phyloP scores from a whole-genome alignment of 176 grass and related monocot species.

The Oryza brachyantha region DNA sequence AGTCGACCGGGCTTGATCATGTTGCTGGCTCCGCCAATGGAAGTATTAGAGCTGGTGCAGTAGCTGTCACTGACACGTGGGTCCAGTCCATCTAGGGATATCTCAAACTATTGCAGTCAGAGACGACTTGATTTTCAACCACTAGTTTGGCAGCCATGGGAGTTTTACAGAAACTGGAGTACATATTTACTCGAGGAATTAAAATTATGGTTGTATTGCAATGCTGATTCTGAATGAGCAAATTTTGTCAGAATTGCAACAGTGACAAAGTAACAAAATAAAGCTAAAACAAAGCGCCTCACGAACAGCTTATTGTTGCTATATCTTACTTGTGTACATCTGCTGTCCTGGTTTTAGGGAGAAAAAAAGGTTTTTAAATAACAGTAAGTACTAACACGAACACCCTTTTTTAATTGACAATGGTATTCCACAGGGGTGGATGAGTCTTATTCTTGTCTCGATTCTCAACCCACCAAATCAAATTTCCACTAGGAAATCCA shows the following conservation, averaged over 20 bases:
- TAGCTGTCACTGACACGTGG: too few relatives aligned
- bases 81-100: too few relatives aligned
- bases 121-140: too few relatives aligned
- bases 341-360: neutral
- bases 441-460: constrained; percentile 34
- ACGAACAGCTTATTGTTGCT: neutral
- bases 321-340: constrained; percentile 27
- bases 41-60: too few relatives aligned
- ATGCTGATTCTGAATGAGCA: neutral
- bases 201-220: neutral
- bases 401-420: constrained; percentile 5
- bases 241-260: neutral
- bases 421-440: neutral
- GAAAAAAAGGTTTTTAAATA: neutral
- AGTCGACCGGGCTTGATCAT: too few relatives aligned
- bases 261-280: neutral
- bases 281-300: neutral
- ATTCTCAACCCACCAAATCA: neutral
- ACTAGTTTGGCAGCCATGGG: too few relatives aligned
- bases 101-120: too few relatives aligned
- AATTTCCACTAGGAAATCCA: constrained; percentile 18
- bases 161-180: neutral
- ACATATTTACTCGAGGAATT: neutral
- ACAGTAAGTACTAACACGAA: constrained; percentile 1
- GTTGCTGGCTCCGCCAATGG: too few relatives aligned